These are phyloP conservation scores for Achlya hypogyna DNA, from an alignment of 352 stramenopile genomes.

Conservation along the genomic window DNA sequence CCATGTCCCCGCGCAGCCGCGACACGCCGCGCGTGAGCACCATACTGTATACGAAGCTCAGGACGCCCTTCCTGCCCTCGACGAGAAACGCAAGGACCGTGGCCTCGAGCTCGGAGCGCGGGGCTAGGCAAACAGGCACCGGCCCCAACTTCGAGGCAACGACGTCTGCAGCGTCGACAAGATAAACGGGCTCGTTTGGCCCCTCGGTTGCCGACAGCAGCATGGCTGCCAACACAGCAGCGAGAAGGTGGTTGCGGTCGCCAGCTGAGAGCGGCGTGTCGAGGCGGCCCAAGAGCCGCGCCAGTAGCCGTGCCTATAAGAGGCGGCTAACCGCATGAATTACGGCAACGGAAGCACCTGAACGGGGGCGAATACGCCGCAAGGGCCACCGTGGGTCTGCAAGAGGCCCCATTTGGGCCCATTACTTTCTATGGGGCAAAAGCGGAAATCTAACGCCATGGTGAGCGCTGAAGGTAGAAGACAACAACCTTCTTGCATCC, in stretches of 20 bases:
- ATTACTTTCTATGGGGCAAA: not conserved
- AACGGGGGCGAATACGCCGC: conserved; percentile 69
- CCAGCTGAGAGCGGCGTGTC: not conserved
- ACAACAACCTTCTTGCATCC: conserved; percentile 11
- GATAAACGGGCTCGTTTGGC: not conserved
- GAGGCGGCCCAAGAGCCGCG: not conserved
- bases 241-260: conserved; percentile 19
- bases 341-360: conserved; percentile 61
- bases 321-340: conserved; percentile 25
- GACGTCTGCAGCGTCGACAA: conserved; percentile 7
- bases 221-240: conserved; percentile 23
- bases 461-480: not conserved
- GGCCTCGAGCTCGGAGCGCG: conserved; percentile 9
- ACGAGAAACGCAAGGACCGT: not conserved
- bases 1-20: conserved; percentile 57
- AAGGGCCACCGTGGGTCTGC: conserved; percentile 68
- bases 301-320: not conserved
- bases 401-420: conserved; percentile 32
- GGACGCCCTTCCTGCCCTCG: conserved; percentile 32
- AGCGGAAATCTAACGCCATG: conserved; percentile 12
- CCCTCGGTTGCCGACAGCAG: conserved; percentile 15
- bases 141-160: not conserved
- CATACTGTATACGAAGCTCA: conserved; percentile 62
- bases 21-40: conserved; percentile 45
- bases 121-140: not conserved